A percentile compares a stretch with the other conserved stretches of the same genome.
Conservation (phyloP, 1,139 yeast genomes). For the Hyphopichia khmerensis region DNA sequence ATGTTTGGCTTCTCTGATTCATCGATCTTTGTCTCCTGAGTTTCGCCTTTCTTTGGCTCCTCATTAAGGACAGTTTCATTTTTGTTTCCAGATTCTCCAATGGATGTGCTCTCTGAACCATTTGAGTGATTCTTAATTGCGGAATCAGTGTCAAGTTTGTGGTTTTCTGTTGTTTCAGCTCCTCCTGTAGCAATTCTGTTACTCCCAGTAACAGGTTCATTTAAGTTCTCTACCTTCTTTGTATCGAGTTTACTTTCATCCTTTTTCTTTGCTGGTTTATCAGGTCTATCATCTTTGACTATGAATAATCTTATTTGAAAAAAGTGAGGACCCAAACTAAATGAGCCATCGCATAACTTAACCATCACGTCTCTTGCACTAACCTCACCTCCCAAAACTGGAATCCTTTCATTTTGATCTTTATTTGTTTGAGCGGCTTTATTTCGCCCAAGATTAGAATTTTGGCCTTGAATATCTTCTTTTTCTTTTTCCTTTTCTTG, state of each 20-base stretch:
- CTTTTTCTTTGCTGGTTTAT: slow-evolving; percentile 15
- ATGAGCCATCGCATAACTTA: slow-evolving; percentile 72
- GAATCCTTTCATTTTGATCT: slow-evolving; percentile 27
- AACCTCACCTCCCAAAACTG: slow-evolving; percentile 45
- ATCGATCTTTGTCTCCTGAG: too few relatives aligned
- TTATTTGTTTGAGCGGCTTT: slow-evolving; percentile 15
- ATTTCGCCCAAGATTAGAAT: slow-evolving; percentile 8
- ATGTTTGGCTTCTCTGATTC: too few relatives aligned
- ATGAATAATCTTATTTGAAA: slow-evolving; percentile 78
- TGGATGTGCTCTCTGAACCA: too few relatives aligned
- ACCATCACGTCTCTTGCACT: slow-evolving; percentile 86
- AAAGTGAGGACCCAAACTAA: slow-evolving; percentile 79
- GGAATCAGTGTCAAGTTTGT: too few relatives aligned
- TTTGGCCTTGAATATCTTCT: slow-evolving; percentile 8
- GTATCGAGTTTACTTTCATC: neutral
- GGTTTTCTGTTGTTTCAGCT: too few relatives aligned
- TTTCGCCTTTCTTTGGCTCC: too few relatives aligned
- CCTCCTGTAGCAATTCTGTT: too few relatives aligned
- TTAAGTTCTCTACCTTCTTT: neutral
- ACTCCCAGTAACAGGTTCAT: too few relatives aligned
- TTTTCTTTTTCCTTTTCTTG: slow-evolving; percentile 22
- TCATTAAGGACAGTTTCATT: too few relatives aligned
- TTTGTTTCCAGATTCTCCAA: too few relatives aligned
- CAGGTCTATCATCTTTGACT: slow-evolving; percentile 68
- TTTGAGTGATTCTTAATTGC: too few relatives aligned